A percentile compares a stretch with the other conserved stretches of the same genome.
phyloP scores from a whole-genome alignment of 2,329 filamentous ascomycete genomes.

The Annulohypoxylon truncatum region DNA sequence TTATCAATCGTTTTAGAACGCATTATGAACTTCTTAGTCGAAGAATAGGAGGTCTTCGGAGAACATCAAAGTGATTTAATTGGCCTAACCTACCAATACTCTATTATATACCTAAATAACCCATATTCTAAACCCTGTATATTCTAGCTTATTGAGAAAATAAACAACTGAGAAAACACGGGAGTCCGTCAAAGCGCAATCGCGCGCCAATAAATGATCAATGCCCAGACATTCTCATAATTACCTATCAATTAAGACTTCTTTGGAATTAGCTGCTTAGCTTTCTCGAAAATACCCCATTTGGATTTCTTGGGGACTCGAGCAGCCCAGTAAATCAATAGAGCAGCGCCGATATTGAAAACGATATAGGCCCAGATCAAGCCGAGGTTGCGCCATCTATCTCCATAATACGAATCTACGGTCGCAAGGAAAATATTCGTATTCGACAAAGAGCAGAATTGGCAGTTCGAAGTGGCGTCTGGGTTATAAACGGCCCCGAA shows the following conservation, averaged over 20 bases:
- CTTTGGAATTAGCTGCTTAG: slow-evolving; percentile 1
- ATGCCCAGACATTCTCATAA: neutral
- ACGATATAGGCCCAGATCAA: slow-evolving; percentile 69
- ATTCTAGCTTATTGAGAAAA: neutral
- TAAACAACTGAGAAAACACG: too few relatives aligned
- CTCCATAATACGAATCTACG: slow-evolving; percentile 63
- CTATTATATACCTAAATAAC: neutral
- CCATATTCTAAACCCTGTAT: neutral
- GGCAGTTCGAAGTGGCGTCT: slow-evolving; percentile 61
- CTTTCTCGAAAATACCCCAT: slow-evolving; percentile 4
- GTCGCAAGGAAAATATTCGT: slow-evolving; percentile 64
- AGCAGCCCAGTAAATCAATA: slow-evolving; percentile 62
- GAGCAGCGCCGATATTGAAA: slow-evolving; percentile 68
- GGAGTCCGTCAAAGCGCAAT: too few relatives aligned
- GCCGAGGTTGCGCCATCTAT: slow-evolving; percentile 77
- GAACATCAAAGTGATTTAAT: neutral
- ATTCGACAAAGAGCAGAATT: slow-evolving; percentile 64
- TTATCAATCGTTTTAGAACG: neutral
- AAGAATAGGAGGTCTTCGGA: too few relatives aligned
- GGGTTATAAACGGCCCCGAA: slow-evolving; percentile 67
- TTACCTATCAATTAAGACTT: neutral
- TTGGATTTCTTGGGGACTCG: slow-evolving; percentile 23
- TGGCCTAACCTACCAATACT: neutral
- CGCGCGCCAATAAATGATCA: neutral
- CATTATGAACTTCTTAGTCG: too few relatives aligned